These are phyloP conservation scores for Ascoidea tarda DNA, from an alignment of 805 yeast genomes.

Conservation along the genomic window DNA sequence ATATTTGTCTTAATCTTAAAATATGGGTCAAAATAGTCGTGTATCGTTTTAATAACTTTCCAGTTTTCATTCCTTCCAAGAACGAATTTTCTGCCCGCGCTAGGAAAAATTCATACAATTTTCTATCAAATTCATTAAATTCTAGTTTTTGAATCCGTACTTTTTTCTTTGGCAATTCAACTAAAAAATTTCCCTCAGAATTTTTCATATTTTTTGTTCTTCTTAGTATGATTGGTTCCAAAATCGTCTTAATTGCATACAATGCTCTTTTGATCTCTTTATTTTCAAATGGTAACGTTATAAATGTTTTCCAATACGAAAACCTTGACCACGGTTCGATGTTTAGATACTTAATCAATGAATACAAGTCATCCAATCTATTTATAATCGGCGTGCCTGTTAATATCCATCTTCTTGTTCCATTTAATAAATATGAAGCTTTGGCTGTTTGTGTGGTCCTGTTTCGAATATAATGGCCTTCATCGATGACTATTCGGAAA, in stretches of 20 bases:
- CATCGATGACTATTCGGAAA: background rate
- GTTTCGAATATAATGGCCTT: background rate
- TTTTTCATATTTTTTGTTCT: background rate
- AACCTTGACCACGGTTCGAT: background rate
- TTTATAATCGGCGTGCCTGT: background rate
- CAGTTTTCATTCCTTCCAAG: background rate
- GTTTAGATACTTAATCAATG: background rate
- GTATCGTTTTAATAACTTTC: background rate
- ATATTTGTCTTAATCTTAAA: no score
- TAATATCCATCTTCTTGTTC: background rate
- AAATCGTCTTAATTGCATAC: no score
- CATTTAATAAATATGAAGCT: background rate
- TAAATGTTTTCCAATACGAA: background rate
- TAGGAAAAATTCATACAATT: no score
- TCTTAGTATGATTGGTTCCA: background rate
- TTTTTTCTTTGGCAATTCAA: background rate
- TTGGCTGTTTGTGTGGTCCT: background rate
- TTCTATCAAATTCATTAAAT: background rate
- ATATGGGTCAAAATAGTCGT: no score
- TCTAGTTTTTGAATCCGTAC: background rate
- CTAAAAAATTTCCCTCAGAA: background rate
- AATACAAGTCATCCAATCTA: background rate
- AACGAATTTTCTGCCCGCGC: background rate
- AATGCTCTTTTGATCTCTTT: no score
- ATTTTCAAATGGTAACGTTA: background rate